These are phyloP conservation scores for Astragalus glycyphyllos DNA, from an alignment of 306 rosid genomes.

Conservation along the genomic window DNA sequence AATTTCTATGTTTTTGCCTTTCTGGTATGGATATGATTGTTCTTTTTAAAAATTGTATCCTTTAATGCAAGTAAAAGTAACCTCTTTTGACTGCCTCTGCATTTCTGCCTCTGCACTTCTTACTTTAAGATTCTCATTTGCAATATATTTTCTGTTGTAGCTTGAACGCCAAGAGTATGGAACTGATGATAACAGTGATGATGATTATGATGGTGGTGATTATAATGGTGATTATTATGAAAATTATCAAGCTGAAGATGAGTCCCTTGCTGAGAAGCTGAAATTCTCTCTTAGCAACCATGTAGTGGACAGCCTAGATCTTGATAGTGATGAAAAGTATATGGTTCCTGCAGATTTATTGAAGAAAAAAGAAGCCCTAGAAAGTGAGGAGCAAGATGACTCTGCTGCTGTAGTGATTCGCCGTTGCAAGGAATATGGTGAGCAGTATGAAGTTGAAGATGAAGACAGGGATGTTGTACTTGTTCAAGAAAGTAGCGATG, in stretches of 20 bases:
- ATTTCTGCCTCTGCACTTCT: background rate
- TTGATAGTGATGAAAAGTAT: constrained; percentile 54
- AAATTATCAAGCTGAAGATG: constrained; percentile 60
- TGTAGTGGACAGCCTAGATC: constrained; percentile 55
- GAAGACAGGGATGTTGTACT: constrained; percentile 52
- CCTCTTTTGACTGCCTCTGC: constrained; percentile 13
- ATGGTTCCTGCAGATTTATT: constrained; percentile 79
- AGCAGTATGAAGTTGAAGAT: constrained; percentile 74
- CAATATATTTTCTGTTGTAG: constrained; percentile 46
- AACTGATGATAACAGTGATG: constrained; percentile 39
- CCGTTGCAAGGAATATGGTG: constrained; percentile 80
- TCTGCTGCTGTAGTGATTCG: constrained; percentile 67
- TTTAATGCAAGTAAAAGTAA: background rate
- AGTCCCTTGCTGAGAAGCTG: constrained; percentile 71
- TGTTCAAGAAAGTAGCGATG: constrained; percentile 84
- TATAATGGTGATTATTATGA: constrained; percentile 32
- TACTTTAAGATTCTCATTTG: constrained; percentile 27
- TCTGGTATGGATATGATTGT: background rate
- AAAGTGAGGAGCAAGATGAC: constrained; percentile 53
- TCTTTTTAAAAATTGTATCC: constrained; percentile 1
- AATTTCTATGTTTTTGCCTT: background rate
- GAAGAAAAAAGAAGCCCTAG: constrained; percentile 46
- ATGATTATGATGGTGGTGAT: constrained; percentile 46
- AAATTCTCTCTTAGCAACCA: constrained; percentile 52
- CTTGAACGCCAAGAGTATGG: constrained; percentile 76